Conservation (phyloP, 768 basidiomycete species). For the Megacollybia marginata region DNA sequence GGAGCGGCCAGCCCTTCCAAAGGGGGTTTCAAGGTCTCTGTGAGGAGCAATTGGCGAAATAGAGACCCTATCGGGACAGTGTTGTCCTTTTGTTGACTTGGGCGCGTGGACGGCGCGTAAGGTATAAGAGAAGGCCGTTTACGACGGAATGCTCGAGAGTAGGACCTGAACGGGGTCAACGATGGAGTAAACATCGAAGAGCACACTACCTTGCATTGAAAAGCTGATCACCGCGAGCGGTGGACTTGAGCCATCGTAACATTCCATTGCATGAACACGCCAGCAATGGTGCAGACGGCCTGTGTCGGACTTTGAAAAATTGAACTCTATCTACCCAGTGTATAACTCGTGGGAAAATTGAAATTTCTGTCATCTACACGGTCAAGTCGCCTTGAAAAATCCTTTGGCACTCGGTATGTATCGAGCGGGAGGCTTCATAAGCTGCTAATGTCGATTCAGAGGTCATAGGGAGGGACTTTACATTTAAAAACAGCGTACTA, state of each 20-base stretch:
- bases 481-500: slow-evolving; percentile 1
- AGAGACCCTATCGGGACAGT: no score
- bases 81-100: no score
- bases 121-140: no score
- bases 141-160: no score
- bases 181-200: no score
- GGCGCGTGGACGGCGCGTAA: no score
- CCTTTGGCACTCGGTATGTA: slow-evolving; percentile 80
- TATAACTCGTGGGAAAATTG: background rate
- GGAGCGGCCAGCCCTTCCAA: no score
- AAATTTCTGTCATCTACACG: slow-evolving; percentile 12
- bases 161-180: no score
- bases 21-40: no score
- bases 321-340: no score
- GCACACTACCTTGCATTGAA: no score
- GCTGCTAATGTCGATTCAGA: slow-evolving; percentile 32
- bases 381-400: slow-evolving; percentile 81
- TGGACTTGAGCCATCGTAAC: slow-evolving; percentile 64
- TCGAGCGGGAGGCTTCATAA: background rate
- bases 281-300: background rate
- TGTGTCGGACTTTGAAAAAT: background rate
- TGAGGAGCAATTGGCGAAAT: no score
- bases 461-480: slow-evolving; percentile 92
- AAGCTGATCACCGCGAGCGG: slow-evolving; percentile 27
- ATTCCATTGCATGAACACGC: slow-evolving; percentile 57